Conservation (phyloP, 2,329 filamentous ascomycete species). For the Periconia sp. region DNA sequence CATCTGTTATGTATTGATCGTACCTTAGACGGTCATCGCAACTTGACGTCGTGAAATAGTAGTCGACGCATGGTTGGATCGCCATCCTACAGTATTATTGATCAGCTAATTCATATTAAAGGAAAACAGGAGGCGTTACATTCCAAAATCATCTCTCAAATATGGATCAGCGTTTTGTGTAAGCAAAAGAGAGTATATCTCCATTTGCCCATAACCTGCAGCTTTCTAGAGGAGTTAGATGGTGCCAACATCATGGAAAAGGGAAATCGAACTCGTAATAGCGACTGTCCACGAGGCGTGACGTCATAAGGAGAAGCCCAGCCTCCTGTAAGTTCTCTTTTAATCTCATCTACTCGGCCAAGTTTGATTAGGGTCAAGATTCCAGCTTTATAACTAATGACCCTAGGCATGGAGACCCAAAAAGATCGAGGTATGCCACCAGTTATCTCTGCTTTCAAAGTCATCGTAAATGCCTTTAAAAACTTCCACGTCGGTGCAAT, state of each 20-base stretch:
- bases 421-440: neutral
- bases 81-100: neutral
- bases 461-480: constrained; percentile 5
- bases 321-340: neutral
- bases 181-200: constrained; percentile 7
- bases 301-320: constrained; percentile 6
- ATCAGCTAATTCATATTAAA: neutral
- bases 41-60: constrained; percentile 1
- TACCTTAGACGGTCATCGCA: constrained; percentile 7
- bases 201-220: constrained; percentile 7
- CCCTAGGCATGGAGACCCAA: constrained; percentile 4
- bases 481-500: constrained; percentile 6
- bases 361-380: constrained; percentile 11
- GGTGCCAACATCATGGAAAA: neutral
- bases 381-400: constrained; percentile 3
- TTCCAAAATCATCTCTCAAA: constrained; percentile 9
- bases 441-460: constrained; percentile 2
- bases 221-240: constrained; percentile 10
- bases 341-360: constrained; percentile 7
- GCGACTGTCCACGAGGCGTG: neutral
- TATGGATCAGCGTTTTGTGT: constrained; percentile 7
- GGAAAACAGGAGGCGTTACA: constrained; percentile 1
- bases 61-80: constrained; percentile 11
- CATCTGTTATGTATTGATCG: constrained; percentile 5
- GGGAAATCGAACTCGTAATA: neutral